These are phyloP conservation scores for Chaetoceros muelleri DNA, from an alignment of 108 stramenopile genomes.

Conservation along the genomic window DNA sequence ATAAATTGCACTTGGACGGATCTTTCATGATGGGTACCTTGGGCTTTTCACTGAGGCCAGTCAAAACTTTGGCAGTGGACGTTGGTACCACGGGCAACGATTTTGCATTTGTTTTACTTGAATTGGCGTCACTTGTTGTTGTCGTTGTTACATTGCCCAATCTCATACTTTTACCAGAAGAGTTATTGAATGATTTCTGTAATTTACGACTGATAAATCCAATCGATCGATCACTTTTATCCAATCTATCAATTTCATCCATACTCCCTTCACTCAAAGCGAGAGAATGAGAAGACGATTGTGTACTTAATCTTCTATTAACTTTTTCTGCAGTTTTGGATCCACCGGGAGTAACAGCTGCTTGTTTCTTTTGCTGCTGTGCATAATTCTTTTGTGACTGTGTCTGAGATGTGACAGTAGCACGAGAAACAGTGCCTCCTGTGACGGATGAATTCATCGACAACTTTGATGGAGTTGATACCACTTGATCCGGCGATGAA, in stretches of 20 bases:
- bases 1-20: slow-evolving; percentile 52
- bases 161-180: neutral
- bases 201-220: neutral
- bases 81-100: no score
- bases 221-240: neutral
- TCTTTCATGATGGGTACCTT: neutral
- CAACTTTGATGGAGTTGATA: no score
- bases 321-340: no score
- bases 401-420: no score
- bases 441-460: no score
- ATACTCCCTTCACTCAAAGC: neutral
- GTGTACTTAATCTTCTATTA: no score
- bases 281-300: no score
- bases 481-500: no score
- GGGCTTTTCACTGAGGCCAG: neutral
- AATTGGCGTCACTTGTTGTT: neutral
- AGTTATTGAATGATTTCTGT: neutral
- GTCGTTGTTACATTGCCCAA: neutral
- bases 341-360: no score
- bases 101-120: neutral
- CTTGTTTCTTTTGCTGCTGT: no score
- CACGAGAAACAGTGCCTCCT: no score
- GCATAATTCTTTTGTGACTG: no score
- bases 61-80: neutral
- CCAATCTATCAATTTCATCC: neutral